Evolutionary conservation across 2,329 filamentous ascomycete species (phyloP), one percentile per base, ranked within the genome.

Genomic region (Tolypocladium tropicale): DNA sequence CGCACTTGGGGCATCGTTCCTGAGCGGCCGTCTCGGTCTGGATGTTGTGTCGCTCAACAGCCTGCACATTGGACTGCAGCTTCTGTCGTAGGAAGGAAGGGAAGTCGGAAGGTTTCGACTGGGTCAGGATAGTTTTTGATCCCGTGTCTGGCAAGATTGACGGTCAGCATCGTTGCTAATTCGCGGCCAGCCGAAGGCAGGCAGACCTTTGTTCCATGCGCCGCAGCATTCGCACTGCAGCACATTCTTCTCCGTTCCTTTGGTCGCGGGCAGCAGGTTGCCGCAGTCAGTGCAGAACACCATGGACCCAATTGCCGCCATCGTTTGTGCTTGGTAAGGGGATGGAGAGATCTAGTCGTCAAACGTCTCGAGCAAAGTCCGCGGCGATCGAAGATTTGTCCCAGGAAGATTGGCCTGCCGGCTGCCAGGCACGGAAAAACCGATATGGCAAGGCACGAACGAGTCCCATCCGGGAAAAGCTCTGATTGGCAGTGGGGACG

Each of bases 241-340:
- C 56, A 88, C 81, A 56, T 88, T 87, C 68, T 90, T 88, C 63
- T 83, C 79, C 57, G 85, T 86, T 58, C 89, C 90, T 60, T 86
- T 87, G 51, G 89, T 90, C 54, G 86, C 82, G 54, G 94, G 90
- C 43, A 97, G 78, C 4, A 96, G 79, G 70, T 95, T 95, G 59
- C 93, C 93, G 71, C 93, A 97, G 69, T 92, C 89, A 55, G 81
- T 89, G 76, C 93, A 97, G 72, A 97, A 97, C 37, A 96, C 86
- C 43, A 97, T 79, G 54, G 91, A 93, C 56, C 91, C 93, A 62
- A 96, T 91, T 21, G 89, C 85, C 61, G 92, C 85, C 93, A 96
- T 96, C 57, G 62, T 60, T 46, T 55, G 49, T 53, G 50, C 60
- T 56, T 58, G 28, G 28, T 14, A 6, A 21, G 28, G 28, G 18